Conservation (phyloP, 225 moss, liverwort and hornwort species). For the Physcomitrium patens region DNA sequence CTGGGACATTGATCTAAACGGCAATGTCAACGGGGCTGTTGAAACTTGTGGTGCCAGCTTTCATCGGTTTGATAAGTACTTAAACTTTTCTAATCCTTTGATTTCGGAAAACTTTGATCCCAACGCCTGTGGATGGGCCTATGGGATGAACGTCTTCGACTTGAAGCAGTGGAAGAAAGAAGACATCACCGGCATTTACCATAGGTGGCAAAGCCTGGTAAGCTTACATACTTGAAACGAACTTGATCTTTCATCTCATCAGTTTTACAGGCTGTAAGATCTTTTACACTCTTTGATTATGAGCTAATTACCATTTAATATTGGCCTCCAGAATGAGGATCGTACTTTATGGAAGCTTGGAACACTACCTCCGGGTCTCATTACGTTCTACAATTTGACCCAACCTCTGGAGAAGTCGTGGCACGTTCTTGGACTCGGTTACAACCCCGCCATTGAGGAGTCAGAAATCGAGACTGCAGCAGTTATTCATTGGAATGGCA, state of each 20-base stretch:
- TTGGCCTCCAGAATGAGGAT: conserved; percentile 72
- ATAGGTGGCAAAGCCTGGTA: conserved; percentile 87
- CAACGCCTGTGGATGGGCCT: conserved; percentile 92
- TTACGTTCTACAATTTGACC: conserved; percentile 88
- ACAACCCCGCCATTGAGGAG: conserved; percentile 83
- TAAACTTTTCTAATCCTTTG: conserved; percentile 90
- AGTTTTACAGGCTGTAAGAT: too few relatives aligned
- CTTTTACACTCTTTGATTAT: too few relatives aligned
- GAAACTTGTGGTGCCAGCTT: conserved; percentile 84
- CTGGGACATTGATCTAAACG: conserved; percentile 77
- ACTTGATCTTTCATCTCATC: too few relatives aligned
- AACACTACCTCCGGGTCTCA: conserved; percentile 88
- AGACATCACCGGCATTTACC: conserved; percentile 86
- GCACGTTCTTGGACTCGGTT: conserved; percentile 92
- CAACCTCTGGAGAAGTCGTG: conserved; percentile 83
- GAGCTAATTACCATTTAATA: too few relatives aligned
- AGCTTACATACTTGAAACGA: background rate
- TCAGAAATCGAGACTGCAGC: conserved; percentile 82
- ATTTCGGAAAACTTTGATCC: conserved; percentile 66
- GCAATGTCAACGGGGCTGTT: conserved; percentile 89
- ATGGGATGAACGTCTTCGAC: conserved; percentile 94
- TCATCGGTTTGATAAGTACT: conserved; percentile 81
- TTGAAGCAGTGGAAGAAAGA: conserved; percentile 76
- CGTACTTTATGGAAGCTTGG: conserved; percentile 93
- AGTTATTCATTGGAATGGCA: conserved; percentile 95